These are phyloP conservation scores for Sporothrix brasiliensis DNA, from an alignment of 2,329 filamentous ascomycete species.

Conservation along the genomic window DNA sequence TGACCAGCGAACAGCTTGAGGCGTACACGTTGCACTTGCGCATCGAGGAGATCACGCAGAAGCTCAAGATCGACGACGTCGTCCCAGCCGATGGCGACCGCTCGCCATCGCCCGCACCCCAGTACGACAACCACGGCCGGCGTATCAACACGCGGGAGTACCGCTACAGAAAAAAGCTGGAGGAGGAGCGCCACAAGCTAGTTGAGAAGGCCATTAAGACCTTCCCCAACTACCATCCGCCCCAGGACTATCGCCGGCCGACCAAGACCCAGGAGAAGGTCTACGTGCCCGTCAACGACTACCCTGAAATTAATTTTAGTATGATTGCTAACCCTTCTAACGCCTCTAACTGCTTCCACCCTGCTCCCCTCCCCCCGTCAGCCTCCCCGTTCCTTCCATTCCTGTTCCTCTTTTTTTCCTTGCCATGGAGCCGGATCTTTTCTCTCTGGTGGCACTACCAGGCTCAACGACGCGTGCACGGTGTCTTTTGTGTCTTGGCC, in stretches of 20 bases:
- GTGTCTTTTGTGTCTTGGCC: conserved; percentile 6
- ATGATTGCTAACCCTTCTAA: conserved; percentile 99
- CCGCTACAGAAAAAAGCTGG: conserved; percentile 95
- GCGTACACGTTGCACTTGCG: conserved; percentile 94
- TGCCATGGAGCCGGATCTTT: conserved; percentile 19
- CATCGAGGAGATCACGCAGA: conserved; percentile 99
- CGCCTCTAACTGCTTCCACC: conserved; percentile 62
- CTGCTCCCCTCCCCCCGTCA: conserved; percentile 40
- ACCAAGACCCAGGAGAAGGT: conserved; percentile 99
- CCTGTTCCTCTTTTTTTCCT: not conserved
- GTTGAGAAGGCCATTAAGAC: conserved; percentile 99
- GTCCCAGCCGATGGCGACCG: conserved; percentile 94
- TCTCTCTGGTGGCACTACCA: conserved; percentile 42
- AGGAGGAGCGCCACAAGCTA: conserved; percentile 98
- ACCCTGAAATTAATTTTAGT: conserved; percentile 99
- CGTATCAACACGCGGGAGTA: conserved; percentile 99
- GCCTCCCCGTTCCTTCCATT: not conserved
- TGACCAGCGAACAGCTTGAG: conserved; percentile 98
- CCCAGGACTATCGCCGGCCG: conserved; percentile 95
- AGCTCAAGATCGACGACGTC: conserved; percentile 98
- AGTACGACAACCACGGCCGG: conserved; percentile 98
- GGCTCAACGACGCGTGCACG: conserved; percentile 42
- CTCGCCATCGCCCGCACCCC: conserved; percentile 90
- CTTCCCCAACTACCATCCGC: conserved; percentile 98
- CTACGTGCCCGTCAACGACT: conserved; percentile 99